Evolutionary conservation across 192 early-diverging fungal genomes (phyloP).

Genomic region (Coemansia sp.): DNA sequence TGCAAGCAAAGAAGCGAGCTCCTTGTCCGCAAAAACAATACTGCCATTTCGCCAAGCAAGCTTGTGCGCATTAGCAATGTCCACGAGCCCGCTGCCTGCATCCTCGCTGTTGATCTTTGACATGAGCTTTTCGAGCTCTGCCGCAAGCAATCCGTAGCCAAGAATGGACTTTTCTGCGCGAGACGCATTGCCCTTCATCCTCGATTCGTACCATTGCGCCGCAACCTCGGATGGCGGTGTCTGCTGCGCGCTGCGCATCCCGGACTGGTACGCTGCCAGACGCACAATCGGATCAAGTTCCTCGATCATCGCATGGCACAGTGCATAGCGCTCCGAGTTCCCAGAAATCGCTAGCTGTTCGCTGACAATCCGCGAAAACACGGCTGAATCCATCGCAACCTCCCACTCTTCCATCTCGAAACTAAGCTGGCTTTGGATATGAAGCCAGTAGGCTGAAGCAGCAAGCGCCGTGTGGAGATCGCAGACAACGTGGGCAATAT

Average conservation of each 20-base stretch:
- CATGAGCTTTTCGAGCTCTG: constrained; percentile 14
- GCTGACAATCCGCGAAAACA: constrained; percentile 24
- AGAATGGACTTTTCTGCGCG: constrained; percentile 16
- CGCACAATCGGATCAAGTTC: constrained; percentile 41
- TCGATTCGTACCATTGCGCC: constrained; percentile 26
- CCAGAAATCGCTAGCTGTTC: constrained; percentile 28
- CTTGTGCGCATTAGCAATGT: constrained; percentile 13
- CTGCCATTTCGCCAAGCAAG: constrained; percentile 41
- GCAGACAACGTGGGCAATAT: constrained; percentile 11
- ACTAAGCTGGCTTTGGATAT: constrained; percentile 31
- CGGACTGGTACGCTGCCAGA: constrained; percentile 43
- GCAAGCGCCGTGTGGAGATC: constrained; percentile 31
- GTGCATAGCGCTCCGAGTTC: constrained; percentile 33
- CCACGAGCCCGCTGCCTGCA: neutral
- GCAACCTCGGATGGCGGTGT: constrained; percentile 27
- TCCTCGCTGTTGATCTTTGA: neutral
- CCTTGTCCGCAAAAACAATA: constrained; percentile 20
- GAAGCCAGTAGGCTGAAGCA: constrained; percentile 39
- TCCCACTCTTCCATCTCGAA: constrained; percentile 48
- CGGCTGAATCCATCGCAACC: constrained; percentile 40
- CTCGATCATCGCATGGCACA: constrained; percentile 27
- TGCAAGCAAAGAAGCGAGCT: constrained; percentile 21
- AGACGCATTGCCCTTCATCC: constrained; percentile 11
- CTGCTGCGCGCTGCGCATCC: constrained; percentile 37
- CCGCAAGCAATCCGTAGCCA: constrained; percentile 10